Percentiles rank a stretch among this genome's conserved stretches.
Evolutionary conservation across 225 moss, liverwort and hornwort species (phyloP).

Genomic region (Marchantia paleacea): DNA sequence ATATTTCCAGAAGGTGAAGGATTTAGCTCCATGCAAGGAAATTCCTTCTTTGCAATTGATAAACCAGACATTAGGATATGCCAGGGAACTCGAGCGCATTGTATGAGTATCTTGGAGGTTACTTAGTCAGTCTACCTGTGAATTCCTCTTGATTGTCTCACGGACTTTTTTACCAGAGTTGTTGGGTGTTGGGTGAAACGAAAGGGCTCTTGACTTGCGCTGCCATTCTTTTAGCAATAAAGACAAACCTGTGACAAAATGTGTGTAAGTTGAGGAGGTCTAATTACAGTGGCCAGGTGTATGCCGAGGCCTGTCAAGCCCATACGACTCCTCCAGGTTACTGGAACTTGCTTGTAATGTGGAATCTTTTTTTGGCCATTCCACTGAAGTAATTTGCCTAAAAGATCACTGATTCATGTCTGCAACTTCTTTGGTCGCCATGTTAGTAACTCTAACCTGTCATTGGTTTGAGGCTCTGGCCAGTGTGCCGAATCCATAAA

Average conservation of each 20-base stretch:
- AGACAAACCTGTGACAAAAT: neutral
- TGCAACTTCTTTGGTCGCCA: too few species aligned
- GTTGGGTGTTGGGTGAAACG: neutral
- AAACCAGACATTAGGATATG: slow-evolving; percentile 81
- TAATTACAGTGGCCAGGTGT: neutral
- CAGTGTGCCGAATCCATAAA: too few species aligned
- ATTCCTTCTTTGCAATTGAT: slow-evolving; percentile 73
- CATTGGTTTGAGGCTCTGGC: too few species aligned
- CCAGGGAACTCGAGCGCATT: slow-evolving; percentile 80
- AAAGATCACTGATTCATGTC: too few species aligned
- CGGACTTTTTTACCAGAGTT: neutral
- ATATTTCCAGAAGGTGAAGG: slow-evolving; percentile 64
- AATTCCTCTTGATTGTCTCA: neutral
- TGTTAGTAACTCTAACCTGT: too few species aligned
- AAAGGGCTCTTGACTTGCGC: neutral
- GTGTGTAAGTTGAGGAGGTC: neutral
- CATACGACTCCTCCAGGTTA: too few species aligned
- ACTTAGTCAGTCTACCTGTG: neutral
- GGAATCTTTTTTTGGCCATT: too few species aligned
- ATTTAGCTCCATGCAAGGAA: slow-evolving; percentile 70
- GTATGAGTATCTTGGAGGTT: slow-evolving; percentile 35
- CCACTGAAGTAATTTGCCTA: too few species aligned
- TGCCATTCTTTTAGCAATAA: neutral
- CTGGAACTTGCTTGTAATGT: too few species aligned
- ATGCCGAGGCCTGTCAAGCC: too few species aligned